Conservation (phyloP, 495 filamentous ascomycete genomes). For the Aspergillus asperescens region DNA sequence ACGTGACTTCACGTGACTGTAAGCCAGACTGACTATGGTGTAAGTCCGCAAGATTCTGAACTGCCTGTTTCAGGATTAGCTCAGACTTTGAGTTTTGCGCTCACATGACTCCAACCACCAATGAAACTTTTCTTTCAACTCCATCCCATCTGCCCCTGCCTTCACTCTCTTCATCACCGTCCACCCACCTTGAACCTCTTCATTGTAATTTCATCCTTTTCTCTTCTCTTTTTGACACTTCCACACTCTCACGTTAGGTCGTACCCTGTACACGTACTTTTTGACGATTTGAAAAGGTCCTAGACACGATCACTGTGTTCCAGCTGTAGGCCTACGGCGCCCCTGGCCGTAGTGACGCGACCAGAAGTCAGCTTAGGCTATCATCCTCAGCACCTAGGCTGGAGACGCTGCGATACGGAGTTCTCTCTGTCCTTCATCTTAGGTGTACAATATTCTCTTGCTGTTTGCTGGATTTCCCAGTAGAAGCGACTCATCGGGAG, state of each 20-base stretch:
- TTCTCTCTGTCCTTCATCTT: slow-evolving; percentile 10
- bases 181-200: slow-evolving; percentile 16
- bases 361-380: slow-evolving; percentile 27
- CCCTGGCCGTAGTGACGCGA: slow-evolving; percentile 43
- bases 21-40: slow-evolving; percentile 2
- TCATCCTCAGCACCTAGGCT: slow-evolving; percentile 7
- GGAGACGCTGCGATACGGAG: slow-evolving; percentile 8
- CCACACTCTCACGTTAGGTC: slow-evolving; percentile 32
- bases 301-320: slow-evolving; percentile 37
- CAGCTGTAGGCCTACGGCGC: slow-evolving; percentile 43
- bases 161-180: slow-evolving; percentile 7
- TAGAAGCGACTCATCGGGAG: slow-evolving; percentile 20
- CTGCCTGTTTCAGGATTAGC: slow-evolving; percentile 15
- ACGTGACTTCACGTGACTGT: slow-evolving; percentile 4
- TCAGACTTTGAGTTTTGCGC: slow-evolving; percentile 15
- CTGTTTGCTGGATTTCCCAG: slow-evolving; percentile 24
- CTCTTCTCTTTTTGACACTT: slow-evolving; percentile 19
- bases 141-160: slow-evolving; percentile 16
- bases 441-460: slow-evolving; percentile 16
- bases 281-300: slow-evolving; percentile 27
- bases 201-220: slow-evolving; percentile 20
- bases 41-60: too few relatives aligned
- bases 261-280: slow-evolving; percentile 36
- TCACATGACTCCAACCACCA: slow-evolving; percentile 21
- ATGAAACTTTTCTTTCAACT: slow-evolving; percentile 14